phyloP scores from a whole-genome alignment of 441 rosid species.

The Iberis amara region DNA sequence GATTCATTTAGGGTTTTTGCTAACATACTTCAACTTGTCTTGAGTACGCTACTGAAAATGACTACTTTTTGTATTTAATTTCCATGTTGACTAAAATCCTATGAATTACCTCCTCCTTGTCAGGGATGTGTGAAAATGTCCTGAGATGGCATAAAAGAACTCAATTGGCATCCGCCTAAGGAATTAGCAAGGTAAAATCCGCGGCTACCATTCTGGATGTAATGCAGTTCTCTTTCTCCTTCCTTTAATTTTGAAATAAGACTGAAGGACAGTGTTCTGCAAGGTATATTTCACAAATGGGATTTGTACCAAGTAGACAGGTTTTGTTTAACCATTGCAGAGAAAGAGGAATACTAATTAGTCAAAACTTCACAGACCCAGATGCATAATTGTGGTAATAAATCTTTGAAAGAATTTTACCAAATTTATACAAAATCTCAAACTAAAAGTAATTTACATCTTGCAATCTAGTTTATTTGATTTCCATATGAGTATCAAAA shows the following conservation, averaged over 20 bases:
- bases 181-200: too few relatives aligned
- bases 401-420: slow-evolving; percentile 17
- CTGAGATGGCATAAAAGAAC: slow-evolving; percentile 8
- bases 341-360: slow-evolving; percentile 10
- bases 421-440: slow-evolving; percentile 19
- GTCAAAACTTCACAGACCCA: slow-evolving; percentile 14
- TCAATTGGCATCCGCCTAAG: neutral
- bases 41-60: too few relatives aligned
- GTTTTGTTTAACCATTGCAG: slow-evolving; percentile 2
- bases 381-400: slow-evolving; percentile 7
- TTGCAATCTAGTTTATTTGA: slow-evolving; percentile 16
- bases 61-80: too few relatives aligned
- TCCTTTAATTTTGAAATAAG: too few relatives aligned
- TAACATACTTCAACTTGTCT: too few relatives aligned
- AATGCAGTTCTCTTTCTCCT: too few relatives aligned
- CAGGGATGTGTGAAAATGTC: slow-evolving; percentile 13
- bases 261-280: neutral
- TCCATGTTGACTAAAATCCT: too few relatives aligned
- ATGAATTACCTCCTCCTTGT: slow-evolving; percentile 4
- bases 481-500: slow-evolving; percentile 31
- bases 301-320: neutral
- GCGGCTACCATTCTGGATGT: too few relatives aligned
- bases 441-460: slow-evolving; percentile 23
- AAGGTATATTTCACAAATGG: slow-evolving; percentile 4
- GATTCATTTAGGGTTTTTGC: too few relatives aligned